Percentiles rank a stretch among this genome's conserved stretches.
Evolutionary conservation across 352 stramenopile genomes (phyloP).

Genomic region (Peronospora destructor): DNA sequence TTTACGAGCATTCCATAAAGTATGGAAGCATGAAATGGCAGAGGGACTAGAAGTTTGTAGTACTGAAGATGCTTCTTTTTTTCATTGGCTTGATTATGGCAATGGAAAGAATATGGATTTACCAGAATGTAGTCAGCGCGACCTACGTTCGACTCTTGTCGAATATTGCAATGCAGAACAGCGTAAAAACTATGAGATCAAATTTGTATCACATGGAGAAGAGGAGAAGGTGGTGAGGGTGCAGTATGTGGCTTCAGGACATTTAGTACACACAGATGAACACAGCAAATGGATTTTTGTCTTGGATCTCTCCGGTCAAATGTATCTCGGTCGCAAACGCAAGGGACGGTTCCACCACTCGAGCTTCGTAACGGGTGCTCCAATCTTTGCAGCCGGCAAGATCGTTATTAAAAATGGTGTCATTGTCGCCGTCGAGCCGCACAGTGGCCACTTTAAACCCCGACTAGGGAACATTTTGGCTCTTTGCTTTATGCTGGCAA

Average conservation of each 20-base stretch:
- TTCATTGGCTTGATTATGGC: conserved; percentile 66
- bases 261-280: conserved; percentile 47
- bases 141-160: conserved; percentile 40
- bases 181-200: conserved; percentile 38
- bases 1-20: conserved; percentile 55
- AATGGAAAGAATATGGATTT: conserved; percentile 37
- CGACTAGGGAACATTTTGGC: conserved; percentile 39
- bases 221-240: conserved; percentile 7
- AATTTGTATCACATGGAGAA: conserved; percentile 23
- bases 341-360: conserved; percentile 75
- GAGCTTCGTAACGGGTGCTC: conserved; percentile 60
- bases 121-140: conserved; percentile 44
- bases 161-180: conserved; percentile 44
- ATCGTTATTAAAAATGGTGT: conserved; percentile 50
- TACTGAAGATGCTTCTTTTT: conserved; percentile 40
- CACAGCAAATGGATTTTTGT: conserved; percentile 79
- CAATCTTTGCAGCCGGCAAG: conserved; percentile 60
- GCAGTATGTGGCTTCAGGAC: conserved; percentile 30
- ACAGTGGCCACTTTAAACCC: conserved; percentile 74
- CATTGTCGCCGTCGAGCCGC: conserved; percentile 57
- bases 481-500: conserved; percentile 36
- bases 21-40: conserved; percentile 48
- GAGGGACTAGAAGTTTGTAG: not conserved
- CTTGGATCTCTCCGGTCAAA: conserved; percentile 30
- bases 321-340: conserved; percentile 65